A percentile compares a stretch with the other conserved stretches of the same genome.
Evolutionary conservation across 148 eudicot genomes (phyloP).

Genomic region (Dysphania ambrosioides): DNA sequence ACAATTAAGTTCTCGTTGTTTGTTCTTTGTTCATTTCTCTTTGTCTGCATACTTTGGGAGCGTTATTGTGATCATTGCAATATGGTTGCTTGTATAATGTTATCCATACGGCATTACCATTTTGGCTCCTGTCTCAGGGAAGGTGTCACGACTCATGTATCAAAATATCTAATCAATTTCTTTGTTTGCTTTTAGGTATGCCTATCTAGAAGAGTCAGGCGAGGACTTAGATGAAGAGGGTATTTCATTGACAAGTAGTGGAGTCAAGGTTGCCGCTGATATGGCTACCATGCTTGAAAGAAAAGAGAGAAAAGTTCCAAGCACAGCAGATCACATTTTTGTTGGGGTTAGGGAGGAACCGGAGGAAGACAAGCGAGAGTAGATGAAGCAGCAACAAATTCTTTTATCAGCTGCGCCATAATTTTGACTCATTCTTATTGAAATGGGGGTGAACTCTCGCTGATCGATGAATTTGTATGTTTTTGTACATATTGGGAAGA

Average conservation of each 20-base stretch:
- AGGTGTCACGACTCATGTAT: not conserved
- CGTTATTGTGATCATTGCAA: not conserved
- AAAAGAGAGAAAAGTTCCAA: constrained; percentile 56
- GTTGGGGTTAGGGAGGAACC: constrained; percentile 61
- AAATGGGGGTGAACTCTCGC: not conserved
- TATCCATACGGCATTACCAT: not conserved
- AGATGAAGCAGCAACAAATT: constrained; percentile 9
- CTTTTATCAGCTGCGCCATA: not conserved
- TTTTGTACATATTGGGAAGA: constrained; percentile 23
- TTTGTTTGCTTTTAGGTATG: constrained; percentile 51
- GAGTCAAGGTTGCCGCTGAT: constrained; percentile 58
- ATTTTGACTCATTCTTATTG: constrained; percentile 3
- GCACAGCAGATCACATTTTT: constrained; percentile 52
- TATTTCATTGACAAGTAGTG: constrained; percentile 55
- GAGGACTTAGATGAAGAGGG: constrained; percentile 93
- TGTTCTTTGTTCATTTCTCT: not conserved
- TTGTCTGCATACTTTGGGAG: not conserved
- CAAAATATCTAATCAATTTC: not conserved
- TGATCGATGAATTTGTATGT: constrained; percentile 23
- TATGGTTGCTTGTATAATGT: not conserved
- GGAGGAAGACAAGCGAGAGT: constrained; percentile 86
- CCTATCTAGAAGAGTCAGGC: constrained; percentile 71
- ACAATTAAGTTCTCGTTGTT: not conserved
- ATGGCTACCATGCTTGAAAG: constrained; percentile 52
- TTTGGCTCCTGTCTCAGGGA: not conserved